Percentiles rank a stretch among this genome's conserved stretches.
These are phyloP conservation scores for Xerocomus cyaneibrunnescens DNA, from an alignment of 1,284 basidiomycete species.

Conservation along the genomic window DNA sequence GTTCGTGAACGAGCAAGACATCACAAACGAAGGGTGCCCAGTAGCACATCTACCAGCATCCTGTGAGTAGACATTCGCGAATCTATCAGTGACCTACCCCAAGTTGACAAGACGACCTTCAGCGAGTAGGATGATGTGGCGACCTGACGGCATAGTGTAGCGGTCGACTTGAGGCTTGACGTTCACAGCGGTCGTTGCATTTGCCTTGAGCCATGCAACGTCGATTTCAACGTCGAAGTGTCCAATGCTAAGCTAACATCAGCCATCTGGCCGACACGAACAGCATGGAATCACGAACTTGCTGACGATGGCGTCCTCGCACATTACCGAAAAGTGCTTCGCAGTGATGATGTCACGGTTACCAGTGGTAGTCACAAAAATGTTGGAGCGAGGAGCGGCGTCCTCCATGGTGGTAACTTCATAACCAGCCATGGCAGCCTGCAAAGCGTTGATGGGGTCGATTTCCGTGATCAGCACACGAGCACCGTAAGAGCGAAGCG, in stretches of 20 bases:
- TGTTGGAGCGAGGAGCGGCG: constrained; percentile 82
- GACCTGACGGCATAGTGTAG: constrained; percentile 88
- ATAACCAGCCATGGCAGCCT: constrained; percentile 99
- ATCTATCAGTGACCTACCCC: constrained; percentile 57
- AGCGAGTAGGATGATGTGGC: constrained; percentile 96
- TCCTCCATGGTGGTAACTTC: constrained; percentile 99
- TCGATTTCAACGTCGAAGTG: constrained; percentile 99
- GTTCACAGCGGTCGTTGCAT: constrained; percentile 84
- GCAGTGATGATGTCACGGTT: constrained; percentile 97
- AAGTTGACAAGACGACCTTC: constrained; percentile 99
- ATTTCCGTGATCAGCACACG: constrained; percentile 98
- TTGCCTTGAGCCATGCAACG: constrained; percentile 97
- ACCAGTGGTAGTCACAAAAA: constrained; percentile 99
- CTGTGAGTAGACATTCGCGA: constrained; percentile 1
- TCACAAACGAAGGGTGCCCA: constrained; percentile 95
- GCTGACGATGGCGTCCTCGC: constrained; percentile 98
- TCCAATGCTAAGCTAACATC: constrained; percentile 80
- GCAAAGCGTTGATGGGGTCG: constrained; percentile 99
- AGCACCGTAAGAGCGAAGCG: constrained; percentile 93
- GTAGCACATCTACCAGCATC: constrained; percentile 63
- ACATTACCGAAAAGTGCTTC: constrained; percentile 94
- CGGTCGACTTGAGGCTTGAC: constrained; percentile 99
- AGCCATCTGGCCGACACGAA: constrained; percentile 5
- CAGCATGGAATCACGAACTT: constrained; percentile 58
- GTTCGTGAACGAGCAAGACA: constrained; percentile 99